Conservation (phyloP, 73 alveolate genomes). For the Durusdinium trenchii region DNA sequence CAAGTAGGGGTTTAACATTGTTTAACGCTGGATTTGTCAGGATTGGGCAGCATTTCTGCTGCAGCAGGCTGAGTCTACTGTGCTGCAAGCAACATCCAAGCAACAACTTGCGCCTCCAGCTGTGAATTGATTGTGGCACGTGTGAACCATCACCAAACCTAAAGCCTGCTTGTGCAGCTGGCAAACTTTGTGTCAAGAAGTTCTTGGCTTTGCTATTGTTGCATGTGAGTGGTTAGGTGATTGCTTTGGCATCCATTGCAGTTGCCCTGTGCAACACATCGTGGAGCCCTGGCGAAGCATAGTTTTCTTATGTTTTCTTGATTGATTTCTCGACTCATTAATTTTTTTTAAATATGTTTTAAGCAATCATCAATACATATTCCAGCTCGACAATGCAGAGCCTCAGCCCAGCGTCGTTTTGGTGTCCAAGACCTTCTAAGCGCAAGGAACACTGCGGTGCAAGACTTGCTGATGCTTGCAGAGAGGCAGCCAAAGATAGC, state of each 20-base stretch:
- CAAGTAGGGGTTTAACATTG: no score
- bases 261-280: slow-evolving; percentile 86
- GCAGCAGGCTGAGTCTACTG: not conserved
- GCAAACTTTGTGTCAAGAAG: no score
- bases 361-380: not conserved
- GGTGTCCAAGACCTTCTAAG: not conserved
- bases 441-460: slow-evolving; percentile 47
- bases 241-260: slow-evolving; percentile 54
- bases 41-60: slow-evolving; percentile 79
- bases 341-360: no score
- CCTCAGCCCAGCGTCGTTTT: not conserved
- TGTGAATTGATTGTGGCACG: no score
- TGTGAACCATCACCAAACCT: no score
- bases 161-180: no score
- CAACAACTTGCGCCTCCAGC: slow-evolving; percentile 61
- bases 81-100: not conserved
- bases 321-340: not conserved
- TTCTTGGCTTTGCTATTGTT: no score
- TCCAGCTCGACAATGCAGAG: not conserved
- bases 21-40: no score
- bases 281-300: slow-evolving; percentile 4
- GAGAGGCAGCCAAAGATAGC: slow-evolving; percentile 93
- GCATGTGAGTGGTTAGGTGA: slow-evolving; percentile 34
- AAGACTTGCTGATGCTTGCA: slow-evolving; percentile 17
- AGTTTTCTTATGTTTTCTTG: not conserved